These are phyloP conservation scores for Hordeum marinum DNA, from an alignment of 176 grass and related monocot genomes.

Conservation along the genomic window DNA sequence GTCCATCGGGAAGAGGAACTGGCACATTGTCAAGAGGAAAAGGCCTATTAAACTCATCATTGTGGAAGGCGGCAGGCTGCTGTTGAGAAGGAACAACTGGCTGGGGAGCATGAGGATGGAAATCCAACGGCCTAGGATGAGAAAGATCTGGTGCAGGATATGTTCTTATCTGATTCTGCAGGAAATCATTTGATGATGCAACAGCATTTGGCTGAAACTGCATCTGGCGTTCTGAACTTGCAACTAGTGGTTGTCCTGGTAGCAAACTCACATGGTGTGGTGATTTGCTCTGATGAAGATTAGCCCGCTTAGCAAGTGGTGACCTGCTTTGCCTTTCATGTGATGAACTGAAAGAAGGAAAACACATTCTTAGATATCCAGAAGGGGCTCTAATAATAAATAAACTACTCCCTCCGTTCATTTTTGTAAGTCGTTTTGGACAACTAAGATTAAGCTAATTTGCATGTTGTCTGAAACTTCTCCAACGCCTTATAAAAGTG, in stretches of 20 bases:
- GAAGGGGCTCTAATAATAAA: neutral
- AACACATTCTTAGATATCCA: constrained; percentile 23
- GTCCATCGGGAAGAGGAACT: constrained; percentile 28
- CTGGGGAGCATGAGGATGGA: constrained; percentile 33
- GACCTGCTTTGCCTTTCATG: constrained; percentile 41
- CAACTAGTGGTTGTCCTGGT: constrained; percentile 18
- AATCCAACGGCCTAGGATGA: constrained; percentile 33
- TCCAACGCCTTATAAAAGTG: no score
- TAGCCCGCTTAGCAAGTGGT: constrained; percentile 35
- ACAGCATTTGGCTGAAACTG: constrained; percentile 49
- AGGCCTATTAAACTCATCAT: constrained; percentile 28
- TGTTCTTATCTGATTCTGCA: constrained; percentile 39
- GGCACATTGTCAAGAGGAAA: constrained; percentile 39
- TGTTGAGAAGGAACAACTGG: constrained; percentile 34
- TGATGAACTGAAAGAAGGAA: constrained; percentile 57
- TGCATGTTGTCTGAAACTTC: no score
- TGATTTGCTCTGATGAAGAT: constrained; percentile 19
- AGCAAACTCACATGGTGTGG: neutral
- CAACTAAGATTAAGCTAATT: no score
- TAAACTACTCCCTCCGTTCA: no score
- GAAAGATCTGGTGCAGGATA: constrained; percentile 30
- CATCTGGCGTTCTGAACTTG: constrained; percentile 27
- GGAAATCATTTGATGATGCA: constrained; percentile 35
- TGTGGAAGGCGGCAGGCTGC: constrained; percentile 29
- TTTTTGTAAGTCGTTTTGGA: no score